Evolutionary conservation across 1,284 basidiomycete genomes (phyloP), one percentile per base, ranked within the genome.

Genomic region (Cryptococcus floricola): DNA sequence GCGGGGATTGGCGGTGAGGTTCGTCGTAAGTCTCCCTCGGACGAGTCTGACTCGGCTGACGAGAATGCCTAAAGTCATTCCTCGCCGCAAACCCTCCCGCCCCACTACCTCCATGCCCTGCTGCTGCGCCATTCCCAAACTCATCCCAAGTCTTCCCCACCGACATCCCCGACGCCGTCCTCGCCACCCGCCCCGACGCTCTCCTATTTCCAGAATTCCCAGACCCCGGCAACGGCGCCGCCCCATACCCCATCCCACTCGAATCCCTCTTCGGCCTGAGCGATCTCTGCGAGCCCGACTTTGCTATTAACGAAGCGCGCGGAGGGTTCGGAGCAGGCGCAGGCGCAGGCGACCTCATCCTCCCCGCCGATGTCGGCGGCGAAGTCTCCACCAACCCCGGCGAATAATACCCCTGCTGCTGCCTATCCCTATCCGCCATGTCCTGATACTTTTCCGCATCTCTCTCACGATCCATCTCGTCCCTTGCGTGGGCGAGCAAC

Each of bases 351-450:
- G 25, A 27, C 3, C 31, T 6, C 6, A 45, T 46, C 38, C 23
- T 19, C 1, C 25, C 34, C 18, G 45, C 39, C 25, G 48, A 53
- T 27, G 47, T 39, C 18, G 52, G 48, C 5, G 50, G 58, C 3
- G 56, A 53, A 13, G 47, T 57, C n/a, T 37, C 16, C 14, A 59
- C 60, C 46, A 55, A 49, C 10, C 64, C 58, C 23, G 59, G 60
- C 2, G 60, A 60, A 47, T 66, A 66, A 44, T 52, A 56, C 42
- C 64, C 64, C 45, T 56, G 50, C 13, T 52, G 56, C 10, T 43
- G 39, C 19, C 50, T 48, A 19, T 57, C 27, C 13, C 50, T 48
- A 19, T 57, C 27, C 13, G 60, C 50, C 3, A 50, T 45, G 1
- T 18, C 8, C 4, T 57, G 63, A 49, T 56, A 47, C 37, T 46